phyloP scores from a whole-genome alignment of 2,329 filamentous ascomycete species.

The Nemania diffusa region DNA sequence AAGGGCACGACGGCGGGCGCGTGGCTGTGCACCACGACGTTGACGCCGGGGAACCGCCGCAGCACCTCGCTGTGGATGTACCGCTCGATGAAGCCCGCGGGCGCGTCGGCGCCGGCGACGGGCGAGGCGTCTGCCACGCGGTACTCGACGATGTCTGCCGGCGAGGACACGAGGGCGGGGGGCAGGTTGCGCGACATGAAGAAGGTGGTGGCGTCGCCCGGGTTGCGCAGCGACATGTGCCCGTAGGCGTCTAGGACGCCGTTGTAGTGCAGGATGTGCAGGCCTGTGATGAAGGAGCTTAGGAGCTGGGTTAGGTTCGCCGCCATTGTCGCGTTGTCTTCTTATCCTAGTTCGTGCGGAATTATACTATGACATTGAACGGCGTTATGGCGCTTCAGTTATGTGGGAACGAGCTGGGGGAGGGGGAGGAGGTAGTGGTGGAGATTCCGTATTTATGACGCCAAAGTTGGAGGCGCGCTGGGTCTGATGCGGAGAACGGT shows the following conservation, averaged over 20 bases:
- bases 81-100: slow-evolving; percentile 50
- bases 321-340: neutral
- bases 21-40: slow-evolving; percentile 37
- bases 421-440: neutral
- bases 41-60: slow-evolving; percentile 31
- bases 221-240: slow-evolving; percentile 64
- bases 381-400: too few species aligned
- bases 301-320: slow-evolving; percentile 15
- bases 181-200: slow-evolving; percentile 60
- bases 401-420: too few species aligned
- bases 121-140: slow-evolving; percentile 54
- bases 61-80: slow-evolving; percentile 40
- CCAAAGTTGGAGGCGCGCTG: neutral
- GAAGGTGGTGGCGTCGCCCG: slow-evolving; percentile 56
- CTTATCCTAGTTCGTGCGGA: too few species aligned
- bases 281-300: slow-evolving; percentile 32
- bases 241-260: slow-evolving; percentile 64
- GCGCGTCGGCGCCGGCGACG: slow-evolving; percentile 52
- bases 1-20: slow-evolving; percentile 33
- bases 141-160: slow-evolving; percentile 60
- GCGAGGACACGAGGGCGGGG: slow-evolving; percentile 57
- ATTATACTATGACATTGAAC: too few species aligned
- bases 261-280: slow-evolving; percentile 63
- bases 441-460: neutral
- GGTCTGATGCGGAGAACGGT: too few species aligned